phyloP scores from a whole-genome alignment of 331 rosid species.

The Erythrophleum ivorense region DNA sequence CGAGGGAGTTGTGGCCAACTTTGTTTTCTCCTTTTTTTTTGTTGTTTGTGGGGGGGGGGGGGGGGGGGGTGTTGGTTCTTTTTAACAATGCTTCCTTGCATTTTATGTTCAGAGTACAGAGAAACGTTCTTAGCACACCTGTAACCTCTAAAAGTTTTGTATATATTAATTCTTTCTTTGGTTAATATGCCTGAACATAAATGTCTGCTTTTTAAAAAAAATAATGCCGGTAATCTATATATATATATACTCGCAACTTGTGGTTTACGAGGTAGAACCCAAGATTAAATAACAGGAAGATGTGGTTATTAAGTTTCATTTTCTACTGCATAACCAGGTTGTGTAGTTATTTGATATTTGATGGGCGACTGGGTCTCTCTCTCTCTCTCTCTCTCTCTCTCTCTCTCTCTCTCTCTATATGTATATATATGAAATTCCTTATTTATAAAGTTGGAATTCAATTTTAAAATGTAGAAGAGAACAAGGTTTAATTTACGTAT shows the following conservation, averaged over 20 bases:
- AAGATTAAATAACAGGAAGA: neutral
- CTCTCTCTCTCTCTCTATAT: neutral
- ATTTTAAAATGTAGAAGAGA: neutral
- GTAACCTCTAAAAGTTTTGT: slow-evolving; percentile 16
- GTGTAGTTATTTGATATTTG: too few species aligned
- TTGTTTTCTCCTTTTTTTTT: neutral
- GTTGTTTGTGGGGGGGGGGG: too few species aligned
- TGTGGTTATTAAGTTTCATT: neutral
- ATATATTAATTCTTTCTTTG: slow-evolving; percentile 25
- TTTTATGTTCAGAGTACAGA: slow-evolving; percentile 19
- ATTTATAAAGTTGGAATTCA: neutral
- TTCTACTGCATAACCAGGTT: too few species aligned
- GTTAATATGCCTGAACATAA: neutral
- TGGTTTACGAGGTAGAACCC: neutral
- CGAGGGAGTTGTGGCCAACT: slow-evolving; percentile 22
- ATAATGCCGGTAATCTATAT: neutral
- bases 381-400: neutral
- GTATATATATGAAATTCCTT: neutral
- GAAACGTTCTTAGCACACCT: neutral
- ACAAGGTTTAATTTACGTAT: neutral
- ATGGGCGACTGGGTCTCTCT: too few species aligned
- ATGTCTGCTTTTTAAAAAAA: neutral
- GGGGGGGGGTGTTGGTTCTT: neutral
- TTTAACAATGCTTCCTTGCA: slow-evolving; percentile 27
- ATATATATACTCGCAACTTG: neutral